These are phyloP conservation scores for Daldinia concentrica DNA, from an alignment of 495 filamentous ascomycete species.

Conservation along the genomic window DNA sequence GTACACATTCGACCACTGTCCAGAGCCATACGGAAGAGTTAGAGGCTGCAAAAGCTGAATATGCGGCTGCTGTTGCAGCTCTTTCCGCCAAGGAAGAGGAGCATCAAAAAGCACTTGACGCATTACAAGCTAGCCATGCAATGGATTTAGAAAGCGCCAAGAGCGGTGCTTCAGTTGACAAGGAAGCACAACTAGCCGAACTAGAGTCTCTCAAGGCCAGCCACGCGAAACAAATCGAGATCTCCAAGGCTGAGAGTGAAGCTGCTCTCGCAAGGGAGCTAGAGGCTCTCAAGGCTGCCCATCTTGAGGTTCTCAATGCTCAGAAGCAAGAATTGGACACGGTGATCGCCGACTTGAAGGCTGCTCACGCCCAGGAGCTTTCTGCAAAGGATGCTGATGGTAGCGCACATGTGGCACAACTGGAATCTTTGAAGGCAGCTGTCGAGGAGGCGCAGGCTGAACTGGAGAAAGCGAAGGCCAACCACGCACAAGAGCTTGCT, in stretches of 20 bases:
- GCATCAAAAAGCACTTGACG: slow-evolving; percentile 55
- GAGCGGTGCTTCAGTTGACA: slow-evolving; percentile 49
- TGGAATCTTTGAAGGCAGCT: slow-evolving; percentile 48
- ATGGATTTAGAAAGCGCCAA: slow-evolving; percentile 57
- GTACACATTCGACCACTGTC: slow-evolving; percentile 52
- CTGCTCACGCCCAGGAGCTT: slow-evolving; percentile 49
- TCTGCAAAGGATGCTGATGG: slow-evolving; percentile 38
- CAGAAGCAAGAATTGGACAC: slow-evolving; percentile 44
- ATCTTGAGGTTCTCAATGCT: slow-evolving; percentile 49
- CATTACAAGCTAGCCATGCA: slow-evolving; percentile 55
- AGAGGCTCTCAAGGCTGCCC: slow-evolving; percentile 53
- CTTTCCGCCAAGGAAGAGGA: slow-evolving; percentile 54
- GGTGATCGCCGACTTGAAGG: slow-evolving; percentile 51
- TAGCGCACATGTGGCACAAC: slow-evolving; percentile 40
- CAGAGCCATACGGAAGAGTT: slow-evolving; percentile 52
- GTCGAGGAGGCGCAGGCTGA: slow-evolving; percentile 34
- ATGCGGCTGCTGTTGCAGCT: slow-evolving; percentile 47
- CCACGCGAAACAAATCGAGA: slow-evolving; percentile 58
- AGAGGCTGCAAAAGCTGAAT: slow-evolving; percentile 50
- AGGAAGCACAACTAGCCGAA: slow-evolving; percentile 49
- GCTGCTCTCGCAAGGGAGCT: slow-evolving; percentile 51
- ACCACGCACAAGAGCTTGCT: slow-evolving; percentile 48
- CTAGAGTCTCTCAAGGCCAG: slow-evolving; percentile 57
- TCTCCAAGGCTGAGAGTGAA: slow-evolving; percentile 52
- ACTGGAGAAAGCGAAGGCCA: slow-evolving; percentile 36